Conservation (phyloP, 2,329 filamentous ascomycete species). For the Colletotrichum abscissum region DNA sequence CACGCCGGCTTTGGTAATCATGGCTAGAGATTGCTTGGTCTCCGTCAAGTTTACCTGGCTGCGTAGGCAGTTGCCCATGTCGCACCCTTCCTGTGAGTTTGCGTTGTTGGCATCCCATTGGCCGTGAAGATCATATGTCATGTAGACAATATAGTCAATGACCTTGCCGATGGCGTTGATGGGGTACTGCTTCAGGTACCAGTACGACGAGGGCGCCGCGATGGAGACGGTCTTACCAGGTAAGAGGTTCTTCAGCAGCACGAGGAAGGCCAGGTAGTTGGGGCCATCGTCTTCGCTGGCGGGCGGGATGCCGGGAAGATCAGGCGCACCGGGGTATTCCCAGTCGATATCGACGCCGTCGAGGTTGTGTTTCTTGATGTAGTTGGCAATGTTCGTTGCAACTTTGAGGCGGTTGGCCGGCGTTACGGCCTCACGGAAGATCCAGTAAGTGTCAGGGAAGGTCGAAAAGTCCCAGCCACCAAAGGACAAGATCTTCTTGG, state of each 20-base stretch:
- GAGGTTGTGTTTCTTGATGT: slow-evolving; percentile 18
- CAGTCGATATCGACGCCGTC: slow-evolving; percentile 37
- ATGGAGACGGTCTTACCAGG: slow-evolving; percentile 35
- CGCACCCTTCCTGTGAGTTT: slow-evolving; percentile 40
- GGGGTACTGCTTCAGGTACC: slow-evolving; percentile 48
- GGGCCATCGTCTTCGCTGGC: slow-evolving; percentile 41
- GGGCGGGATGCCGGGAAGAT: slow-evolving; percentile 40
- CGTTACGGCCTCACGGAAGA: slow-evolving; percentile 50
- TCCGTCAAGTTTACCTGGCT: slow-evolving; percentile 49
- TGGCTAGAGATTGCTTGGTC: slow-evolving; percentile 23
- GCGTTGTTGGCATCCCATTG: slow-evolving; percentile 46
- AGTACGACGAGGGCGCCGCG: slow-evolving; percentile 44
- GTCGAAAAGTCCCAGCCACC: slow-evolving; percentile 56
- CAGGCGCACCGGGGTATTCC: slow-evolving; percentile 26
- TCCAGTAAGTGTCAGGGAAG: slow-evolving; percentile 46
- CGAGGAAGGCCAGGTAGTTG: slow-evolving; percentile 47
- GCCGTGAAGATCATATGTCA: slow-evolving; percentile 50
- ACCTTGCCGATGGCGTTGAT: slow-evolving; percentile 38
- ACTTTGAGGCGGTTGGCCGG: slow-evolving; percentile 47
- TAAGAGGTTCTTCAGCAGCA: slow-evolving; percentile 26
- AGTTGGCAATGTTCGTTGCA: slow-evolving; percentile 38
- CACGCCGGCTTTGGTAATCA: neutral
- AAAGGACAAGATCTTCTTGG: slow-evolving; percentile 53
- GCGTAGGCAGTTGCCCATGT: slow-evolving; percentile 47
- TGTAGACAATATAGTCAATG: slow-evolving; percentile 48